Evolutionary conservation across 192 early-diverging fungal genomes (phyloP), one percentile per base, ranked within the genome.

Genomic region (Allomyces arbusculus): DNA sequence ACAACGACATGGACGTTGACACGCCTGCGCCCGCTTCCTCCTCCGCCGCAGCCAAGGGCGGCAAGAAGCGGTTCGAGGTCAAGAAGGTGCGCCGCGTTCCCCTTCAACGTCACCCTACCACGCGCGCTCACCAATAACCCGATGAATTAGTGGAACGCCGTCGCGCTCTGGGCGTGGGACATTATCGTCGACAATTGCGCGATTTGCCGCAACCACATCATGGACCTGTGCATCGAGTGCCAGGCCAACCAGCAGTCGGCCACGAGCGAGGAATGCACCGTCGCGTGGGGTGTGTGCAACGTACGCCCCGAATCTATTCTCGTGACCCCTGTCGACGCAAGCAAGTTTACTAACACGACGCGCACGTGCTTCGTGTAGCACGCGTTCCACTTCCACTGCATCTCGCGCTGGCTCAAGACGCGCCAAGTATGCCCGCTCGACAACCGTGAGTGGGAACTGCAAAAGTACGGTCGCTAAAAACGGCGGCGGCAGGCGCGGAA

Each of bases 161-260:
- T 99, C 20, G 94, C 95, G 26, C 79, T 99, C 61, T 99, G 95
- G 95, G 88, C 92, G 40, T 99, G 95, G 95, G 90, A 98, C 74
- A 94, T 95, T 79, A 91, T 91, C 23, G 91, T 94, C 7, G 95
- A 95, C 74, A 94, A 92, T 76, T 98, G 95, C 70, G 93, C 95
- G 65, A 98, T 98, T 79, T 98, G 95, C 76, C 84, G 93, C 71
- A 98, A 98, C 77, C 94, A 98, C 78, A 98, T 94, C 76, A 98
- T 98, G 95, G 95, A 98, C 72, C 82, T 93, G 63, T 98, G 95
- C 72, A 95, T 95, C 62, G 93, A 94, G 77, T 98, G 95, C 77
- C 95, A 98, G 73, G 95, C 93, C 8, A 94, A 95, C 72, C 95
- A 95, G 77, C 90, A 86, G 0, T 88, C 93, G 11, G 90, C 88